A percentile compares a stretch with the other conserved stretches of the same genome.
Evolutionary conservation across 805 yeast genomes (phyloP).

Genomic region (Kodamaea nitidulidarum): DNA sequence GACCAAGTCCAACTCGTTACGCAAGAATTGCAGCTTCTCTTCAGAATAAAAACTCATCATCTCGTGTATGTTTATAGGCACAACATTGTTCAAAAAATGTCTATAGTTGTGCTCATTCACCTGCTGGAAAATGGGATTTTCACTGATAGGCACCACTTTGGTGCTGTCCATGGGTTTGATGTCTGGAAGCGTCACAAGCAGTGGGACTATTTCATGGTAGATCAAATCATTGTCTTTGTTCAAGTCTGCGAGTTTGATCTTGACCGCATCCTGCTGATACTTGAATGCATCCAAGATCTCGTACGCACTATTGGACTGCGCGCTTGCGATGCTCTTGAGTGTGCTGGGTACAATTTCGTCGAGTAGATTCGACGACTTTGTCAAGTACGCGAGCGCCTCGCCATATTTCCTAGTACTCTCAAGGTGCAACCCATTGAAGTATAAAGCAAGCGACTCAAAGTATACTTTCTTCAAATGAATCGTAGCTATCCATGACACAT

Average conservation of each 20-base stretch:
- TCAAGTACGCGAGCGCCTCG: constrained; percentile 64
- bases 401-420: constrained; percentile 65
- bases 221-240: constrained; percentile 87
- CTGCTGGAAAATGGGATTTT: constrained; percentile 40
- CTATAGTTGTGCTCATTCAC: constrained; percentile 36
- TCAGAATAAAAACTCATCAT: constrained; percentile 85
- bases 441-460: constrained; percentile 57
- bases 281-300: constrained; percentile 39
- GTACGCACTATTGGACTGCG: constrained; percentile 26
- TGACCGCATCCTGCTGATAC: constrained; percentile 37
- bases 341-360: constrained; percentile 28
- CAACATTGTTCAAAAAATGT: constrained; percentile 70
- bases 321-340: constrained; percentile 17
- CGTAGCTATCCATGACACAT: constrained; percentile 47
- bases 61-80: constrained; percentile 86
- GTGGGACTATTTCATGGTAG: constrained; percentile 75
- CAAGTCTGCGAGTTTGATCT: constrained; percentile 39
- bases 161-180: constrained; percentile 68
- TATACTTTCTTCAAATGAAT: constrained; percentile 51
- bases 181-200: constrained; percentile 54
- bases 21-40: constrained; percentile 71
- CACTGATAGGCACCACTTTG: constrained; percentile 51
- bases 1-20: constrained; percentile 68
- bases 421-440: constrained; percentile 52
- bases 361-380: constrained; percentile 45